Percentiles rank a stretch among this genome's conserved stretches.
Conservation (phyloP, 495 filamentous ascomycete species). For the Daldinia bambusicola region DNA sequence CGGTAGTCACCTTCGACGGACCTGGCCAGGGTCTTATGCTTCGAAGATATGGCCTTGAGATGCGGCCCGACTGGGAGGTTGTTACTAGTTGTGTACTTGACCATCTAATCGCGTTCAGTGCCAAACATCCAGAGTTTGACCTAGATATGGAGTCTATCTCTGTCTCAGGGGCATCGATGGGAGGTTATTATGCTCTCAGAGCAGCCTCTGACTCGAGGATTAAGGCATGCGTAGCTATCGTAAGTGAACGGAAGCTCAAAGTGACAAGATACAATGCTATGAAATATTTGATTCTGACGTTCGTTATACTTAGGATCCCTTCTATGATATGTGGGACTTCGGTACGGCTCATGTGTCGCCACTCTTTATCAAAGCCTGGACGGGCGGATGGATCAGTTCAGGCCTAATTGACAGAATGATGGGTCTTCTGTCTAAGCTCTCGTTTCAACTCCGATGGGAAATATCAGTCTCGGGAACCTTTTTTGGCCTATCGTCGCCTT, state of each 20-base stretch:
- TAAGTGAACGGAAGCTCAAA: not conserved
- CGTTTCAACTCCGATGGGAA: not conserved
- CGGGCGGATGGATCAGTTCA: not conserved
- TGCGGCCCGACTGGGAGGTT: not conserved
- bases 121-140: not conserved
- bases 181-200: not conserved
- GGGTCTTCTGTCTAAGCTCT: not conserved
- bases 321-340: not conserved
- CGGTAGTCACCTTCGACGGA: not conserved
- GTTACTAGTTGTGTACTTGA: not conserved
- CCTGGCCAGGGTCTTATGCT: not conserved
- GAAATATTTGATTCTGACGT: not conserved
- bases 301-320: not conserved
- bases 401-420: not conserved
- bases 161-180: not conserved
- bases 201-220: not conserved
- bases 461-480: not conserved
- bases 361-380: not conserved
- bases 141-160: not conserved
- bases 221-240: not conserved
- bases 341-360: not conserved
- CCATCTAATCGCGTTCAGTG: not conserved
- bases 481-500: not conserved
- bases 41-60: not conserved
- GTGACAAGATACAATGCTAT: not conserved